Percentiles rank a stretch among this genome's conserved stretches.
Evolutionary conservation across 257 asterid genomes (phyloP).

Genomic region (Verbascum thapsus): DNA sequence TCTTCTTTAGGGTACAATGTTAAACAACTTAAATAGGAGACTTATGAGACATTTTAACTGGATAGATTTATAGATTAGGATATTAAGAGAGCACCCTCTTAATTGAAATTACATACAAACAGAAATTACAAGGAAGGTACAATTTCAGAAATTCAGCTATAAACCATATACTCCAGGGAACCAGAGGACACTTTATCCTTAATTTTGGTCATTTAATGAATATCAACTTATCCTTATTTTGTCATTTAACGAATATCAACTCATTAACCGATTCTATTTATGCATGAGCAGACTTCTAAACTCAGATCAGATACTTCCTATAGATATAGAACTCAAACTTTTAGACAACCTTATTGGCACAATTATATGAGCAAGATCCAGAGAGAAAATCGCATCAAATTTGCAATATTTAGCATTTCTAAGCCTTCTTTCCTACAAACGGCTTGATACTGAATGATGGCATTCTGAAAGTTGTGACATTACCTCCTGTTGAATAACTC

Average conservation of each 20-base stretch:
- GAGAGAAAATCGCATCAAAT: constrained; percentile 18
- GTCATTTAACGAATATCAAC: too few relatives aligned
- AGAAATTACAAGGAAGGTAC: constrained; percentile 10
- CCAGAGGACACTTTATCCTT: constrained; percentile 11
- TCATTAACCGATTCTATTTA: too few relatives aligned
- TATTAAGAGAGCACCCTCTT: not conserved
- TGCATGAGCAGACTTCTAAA: constrained; percentile 4
- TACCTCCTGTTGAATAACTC: constrained; percentile 96
- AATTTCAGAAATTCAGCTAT: constrained; percentile 9
- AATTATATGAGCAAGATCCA: constrained; percentile 10
- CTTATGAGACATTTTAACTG: too few relatives aligned
- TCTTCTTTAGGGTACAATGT: not conserved
- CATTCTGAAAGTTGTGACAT: constrained; percentile 22
- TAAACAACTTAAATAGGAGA: constrained; percentile 1
- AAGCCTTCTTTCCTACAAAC: constrained; percentile 10
- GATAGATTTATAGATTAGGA: not conserved
- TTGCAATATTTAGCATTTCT: constrained; percentile 1
- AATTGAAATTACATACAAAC: constrained; percentile 16
- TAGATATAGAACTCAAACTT: constrained; percentile 10
- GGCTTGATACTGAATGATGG: constrained; percentile 22
- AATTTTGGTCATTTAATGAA: constrained; percentile 14
- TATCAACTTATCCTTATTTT: constrained; percentile 13
- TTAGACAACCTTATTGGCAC: not conserved
- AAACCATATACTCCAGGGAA: not conserved
- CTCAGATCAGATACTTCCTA: not conserved